Percentiles rank a stretch among this genome's conserved stretches.
Conservation (phyloP, 2,329 filamentous ascomycete species). For the Phialophora verrucosa region DNA sequence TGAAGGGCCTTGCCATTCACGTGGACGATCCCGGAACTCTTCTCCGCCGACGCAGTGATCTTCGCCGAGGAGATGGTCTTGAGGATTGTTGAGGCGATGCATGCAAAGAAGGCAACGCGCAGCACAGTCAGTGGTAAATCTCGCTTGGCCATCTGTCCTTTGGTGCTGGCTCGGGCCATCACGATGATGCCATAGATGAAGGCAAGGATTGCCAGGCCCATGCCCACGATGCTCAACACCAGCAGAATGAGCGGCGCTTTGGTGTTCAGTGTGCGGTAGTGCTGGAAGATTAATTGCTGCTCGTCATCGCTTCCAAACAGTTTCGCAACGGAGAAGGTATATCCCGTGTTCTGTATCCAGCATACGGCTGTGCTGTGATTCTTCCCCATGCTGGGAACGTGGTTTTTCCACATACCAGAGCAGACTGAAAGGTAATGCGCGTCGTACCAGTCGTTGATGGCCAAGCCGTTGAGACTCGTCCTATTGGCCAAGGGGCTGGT, state of each 20-base stretch:
- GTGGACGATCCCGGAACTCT: not conserved
- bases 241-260: conserved; percentile 13
- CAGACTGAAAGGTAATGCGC: conserved; percentile 21
- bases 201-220: conserved; percentile 1
- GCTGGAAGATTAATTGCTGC: not conserved
- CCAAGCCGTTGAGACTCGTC: not conserved
- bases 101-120: conserved; percentile 14
- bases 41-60: conserved; percentile 12
- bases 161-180: not conserved
- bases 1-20: not conserved
- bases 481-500: conserved; percentile 3
- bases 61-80: conserved; percentile 18
- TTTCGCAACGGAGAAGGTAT: conserved; percentile 17
- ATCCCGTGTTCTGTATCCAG: conserved; percentile 14
- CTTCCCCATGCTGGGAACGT: conserved; percentile 4
- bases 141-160: not conserved
- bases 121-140: conserved; percentile 5
- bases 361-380: conserved; percentile 14
- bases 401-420: conserved; percentile 20
- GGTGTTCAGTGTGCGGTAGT: conserved; percentile 6
- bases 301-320: conserved; percentile 3
- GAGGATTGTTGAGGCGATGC: conserved; percentile 8
- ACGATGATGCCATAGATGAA: conserved; percentile 12
- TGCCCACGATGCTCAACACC: conserved; percentile 5
- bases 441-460: conserved; percentile 15